Evolutionary conservation across 257 asterid species (phyloP).

Genomic region (Rhazya stricta): DNA sequence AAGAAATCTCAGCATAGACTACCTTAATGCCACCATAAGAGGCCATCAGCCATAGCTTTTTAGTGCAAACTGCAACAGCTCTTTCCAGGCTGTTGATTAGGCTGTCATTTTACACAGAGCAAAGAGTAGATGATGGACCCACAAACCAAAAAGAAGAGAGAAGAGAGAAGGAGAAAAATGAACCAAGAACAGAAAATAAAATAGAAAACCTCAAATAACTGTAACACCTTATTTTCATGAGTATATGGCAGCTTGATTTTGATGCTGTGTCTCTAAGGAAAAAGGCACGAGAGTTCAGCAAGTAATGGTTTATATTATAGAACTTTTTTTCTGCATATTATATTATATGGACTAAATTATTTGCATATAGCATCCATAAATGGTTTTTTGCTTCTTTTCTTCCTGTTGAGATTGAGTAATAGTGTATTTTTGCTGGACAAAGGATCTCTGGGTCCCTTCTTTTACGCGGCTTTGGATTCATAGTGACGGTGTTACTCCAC

Average conservation of each 20-base stretch:
- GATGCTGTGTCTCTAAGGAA: conserved; percentile 25
- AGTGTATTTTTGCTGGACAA: conserved; percentile 28
- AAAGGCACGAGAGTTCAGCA: conserved; percentile 28
- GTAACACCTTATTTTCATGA: conserved; percentile 44
- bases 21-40: conserved; percentile 21
- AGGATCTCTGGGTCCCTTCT: conserved; percentile 35
- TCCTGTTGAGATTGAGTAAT: conserved; percentile 16
- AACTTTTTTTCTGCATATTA: neutral
- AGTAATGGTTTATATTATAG: conserved; percentile 8
- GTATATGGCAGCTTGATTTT: conserved; percentile 26
- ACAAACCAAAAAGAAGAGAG: conserved; percentile 24
- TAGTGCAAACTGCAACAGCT: conserved; percentile 35
- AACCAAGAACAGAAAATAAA: conserved; percentile 14
- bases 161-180: conserved; percentile 7
- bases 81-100: conserved; percentile 48
- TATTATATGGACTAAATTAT: neutral
- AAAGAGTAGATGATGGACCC: conserved; percentile 42
- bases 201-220: conserved; percentile 16
- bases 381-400: neutral
- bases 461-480: conserved; percentile 43
- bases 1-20: conserved; percentile 8
- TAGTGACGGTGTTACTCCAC: conserved; percentile 20
- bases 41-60: conserved; percentile 16
- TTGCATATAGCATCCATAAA: conserved; percentile 3
- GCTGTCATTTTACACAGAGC: conserved; percentile 45